These are phyloP conservation scores for Artemisia annua DNA, from an alignment of 129 eudicot species.

Conservation along the genomic window DNA sequence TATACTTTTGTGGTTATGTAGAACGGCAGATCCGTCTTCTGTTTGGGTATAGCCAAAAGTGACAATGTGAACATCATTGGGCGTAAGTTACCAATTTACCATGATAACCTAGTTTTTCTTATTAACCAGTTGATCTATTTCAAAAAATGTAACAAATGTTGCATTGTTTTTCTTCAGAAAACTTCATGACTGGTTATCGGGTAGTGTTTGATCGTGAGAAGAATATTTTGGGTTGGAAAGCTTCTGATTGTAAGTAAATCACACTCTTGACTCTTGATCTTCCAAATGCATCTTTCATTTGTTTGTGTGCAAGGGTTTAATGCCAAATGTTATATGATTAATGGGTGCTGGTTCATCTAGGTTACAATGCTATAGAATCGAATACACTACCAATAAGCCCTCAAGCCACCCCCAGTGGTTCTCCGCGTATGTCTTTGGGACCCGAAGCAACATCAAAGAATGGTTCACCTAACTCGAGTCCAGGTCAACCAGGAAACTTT, in stretches of 20 bases:
- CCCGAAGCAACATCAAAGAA: too few relatives aligned
- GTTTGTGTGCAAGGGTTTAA: too few relatives aligned
- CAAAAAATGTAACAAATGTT: constrained; percentile 1
- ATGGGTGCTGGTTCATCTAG: constrained; percentile 31
- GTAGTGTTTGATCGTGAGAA: constrained; percentile 89
- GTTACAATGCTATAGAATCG: constrained; percentile 49
- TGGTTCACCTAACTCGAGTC: too few relatives aligned
- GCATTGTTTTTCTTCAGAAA: constrained; percentile 43
- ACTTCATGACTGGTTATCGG: constrained; percentile 95
- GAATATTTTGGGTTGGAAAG: constrained; percentile 84
- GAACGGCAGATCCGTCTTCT: constrained; percentile 50
- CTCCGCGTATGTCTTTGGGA: too few relatives aligned
- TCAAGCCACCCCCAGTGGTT: constrained; percentile 32
- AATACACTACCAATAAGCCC: constrained; percentile 56
- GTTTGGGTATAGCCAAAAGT: constrained; percentile 79
- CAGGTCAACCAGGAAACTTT: too few relatives aligned
- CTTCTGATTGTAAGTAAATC: constrained; percentile 65
- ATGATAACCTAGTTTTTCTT: neutral
- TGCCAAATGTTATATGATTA: constrained; percentile 9
- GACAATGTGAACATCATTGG: constrained; percentile 82
- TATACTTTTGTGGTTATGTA: constrained; percentile 19
- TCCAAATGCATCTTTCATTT: too few relatives aligned
- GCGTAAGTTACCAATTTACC: constrained; percentile 79
- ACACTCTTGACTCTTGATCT: neutral
- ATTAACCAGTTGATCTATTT: neutral